Conservation (phyloP, 352 stramenopile species). For the Globisporangium takayamanum region DNA sequence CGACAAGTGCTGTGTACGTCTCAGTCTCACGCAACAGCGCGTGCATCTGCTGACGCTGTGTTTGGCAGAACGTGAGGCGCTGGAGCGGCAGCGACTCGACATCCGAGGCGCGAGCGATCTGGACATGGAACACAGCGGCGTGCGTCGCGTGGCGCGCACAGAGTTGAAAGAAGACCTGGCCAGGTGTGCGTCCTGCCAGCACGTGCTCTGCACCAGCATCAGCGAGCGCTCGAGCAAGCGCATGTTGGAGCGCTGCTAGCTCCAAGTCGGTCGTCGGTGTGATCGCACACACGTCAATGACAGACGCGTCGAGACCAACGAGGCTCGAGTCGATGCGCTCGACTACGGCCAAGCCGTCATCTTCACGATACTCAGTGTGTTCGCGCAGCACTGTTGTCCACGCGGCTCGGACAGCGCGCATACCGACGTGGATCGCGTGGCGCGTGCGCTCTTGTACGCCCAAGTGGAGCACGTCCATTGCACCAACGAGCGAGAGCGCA, state of each 20-base stretch:
- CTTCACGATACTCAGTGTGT: background rate
- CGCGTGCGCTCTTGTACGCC: conserved; percentile 12
- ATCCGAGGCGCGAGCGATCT: conserved; percentile 10
- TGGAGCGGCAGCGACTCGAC: background rate
- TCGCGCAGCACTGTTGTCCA: conserved; percentile 4
- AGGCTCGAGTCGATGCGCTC: conserved; percentile 35
- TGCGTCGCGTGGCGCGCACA: conserved; percentile 14
- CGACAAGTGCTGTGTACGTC: conserved; percentile 21
- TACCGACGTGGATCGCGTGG: conserved; percentile 7
- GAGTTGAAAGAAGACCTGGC: conserved; percentile 23
- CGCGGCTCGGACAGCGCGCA: background rate
- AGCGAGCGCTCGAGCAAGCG: background rate
- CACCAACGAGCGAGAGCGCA: conserved; percentile 7
- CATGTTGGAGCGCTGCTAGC: background rate
- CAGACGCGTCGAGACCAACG: conserved; percentile 15
- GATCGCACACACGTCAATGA: conserved; percentile 26
- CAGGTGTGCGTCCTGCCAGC: conserved; percentile 6
- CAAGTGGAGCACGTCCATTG: conserved; percentile 12
- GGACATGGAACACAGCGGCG: conserved; percentile 23
- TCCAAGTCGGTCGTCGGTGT: conserved; percentile 6
- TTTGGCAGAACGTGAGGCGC: conserved; percentile 20
- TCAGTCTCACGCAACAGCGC: conserved; percentile 19
- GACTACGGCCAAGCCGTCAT: background rate
- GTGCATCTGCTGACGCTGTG: conserved; percentile 8
- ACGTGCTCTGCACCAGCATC: conserved; percentile 1